Conservation (phyloP, 2,329 filamentous ascomycete genomes). For the Ilyonectria mors-panacis region DNA sequence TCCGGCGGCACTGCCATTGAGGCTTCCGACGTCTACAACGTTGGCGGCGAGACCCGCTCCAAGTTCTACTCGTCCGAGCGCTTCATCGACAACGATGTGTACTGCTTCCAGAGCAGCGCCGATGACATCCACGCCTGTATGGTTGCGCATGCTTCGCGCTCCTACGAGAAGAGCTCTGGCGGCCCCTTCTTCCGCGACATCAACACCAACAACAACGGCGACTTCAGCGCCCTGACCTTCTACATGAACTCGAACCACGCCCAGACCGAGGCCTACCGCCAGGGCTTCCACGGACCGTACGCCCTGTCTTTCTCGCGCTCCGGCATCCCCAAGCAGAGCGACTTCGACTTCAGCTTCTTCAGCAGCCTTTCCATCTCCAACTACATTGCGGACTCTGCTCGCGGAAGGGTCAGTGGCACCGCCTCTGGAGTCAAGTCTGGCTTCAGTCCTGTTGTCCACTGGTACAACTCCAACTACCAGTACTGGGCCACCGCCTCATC, state of each 20-base stretch:
- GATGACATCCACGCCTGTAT: slow-evolving; percentile 72
- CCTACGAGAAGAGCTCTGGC: slow-evolving; percentile 73
- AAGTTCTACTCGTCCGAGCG: slow-evolving; percentile 80
- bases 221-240: slow-evolving; percentile 72
- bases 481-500: slow-evolving; percentile 74
- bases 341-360: slow-evolving; percentile 72
- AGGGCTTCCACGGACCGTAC: slow-evolving; percentile 77
- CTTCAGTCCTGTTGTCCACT: slow-evolving; percentile 74
- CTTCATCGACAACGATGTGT: slow-evolving; percentile 78
- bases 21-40: slow-evolving; percentile 71
- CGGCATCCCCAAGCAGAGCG: slow-evolving; percentile 64
- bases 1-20: slow-evolving; percentile 68
- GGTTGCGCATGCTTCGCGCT: slow-evolving; percentile 61
- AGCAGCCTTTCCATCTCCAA: slow-evolving; percentile 69
- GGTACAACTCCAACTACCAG: slow-evolving; percentile 74
- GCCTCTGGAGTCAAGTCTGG: slow-evolving; percentile 68
- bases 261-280: slow-evolving; percentile 73
- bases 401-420: slow-evolving; percentile 73
- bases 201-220: slow-evolving; percentile 74
- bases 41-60: slow-evolving; percentile 74
- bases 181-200: slow-evolving; percentile 78
- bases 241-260: slow-evolving; percentile 79
- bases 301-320: slow-evolving; percentile 72
- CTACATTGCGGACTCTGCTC: slow-evolving; percentile 68
- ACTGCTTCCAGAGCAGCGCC: slow-evolving; percentile 69